Evolutionary conservation across 2,329 filamentous ascomycete species (phyloP).

Genomic region (Moelleriella libera): DNA sequence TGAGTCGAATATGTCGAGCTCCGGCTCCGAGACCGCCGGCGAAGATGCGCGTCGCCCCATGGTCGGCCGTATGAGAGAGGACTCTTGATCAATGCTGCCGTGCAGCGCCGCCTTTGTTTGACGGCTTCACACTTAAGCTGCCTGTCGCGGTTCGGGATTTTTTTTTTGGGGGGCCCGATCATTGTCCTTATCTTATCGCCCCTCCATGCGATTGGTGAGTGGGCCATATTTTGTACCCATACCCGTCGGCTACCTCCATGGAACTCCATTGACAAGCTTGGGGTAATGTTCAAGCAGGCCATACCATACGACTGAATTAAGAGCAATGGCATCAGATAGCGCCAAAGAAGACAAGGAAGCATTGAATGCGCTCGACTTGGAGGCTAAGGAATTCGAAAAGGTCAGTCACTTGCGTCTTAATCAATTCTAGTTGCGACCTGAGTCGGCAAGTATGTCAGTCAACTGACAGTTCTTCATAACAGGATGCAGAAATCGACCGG

Average conservation of each 20-base stretch:
- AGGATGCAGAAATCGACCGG: conserved; percentile 92
- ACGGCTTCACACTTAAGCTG: too few relatives aligned
- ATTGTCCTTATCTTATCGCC: conserved; percentile 23
- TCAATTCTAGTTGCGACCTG: too few relatives aligned
- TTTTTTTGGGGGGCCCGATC: conserved; percentile 16
- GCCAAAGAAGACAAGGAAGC: conserved; percentile 54
- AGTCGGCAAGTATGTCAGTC: too few relatives aligned
- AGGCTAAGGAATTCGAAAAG: conserved; percentile 86
- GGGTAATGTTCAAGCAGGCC: too few relatives aligned
- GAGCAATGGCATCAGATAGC: conserved; percentile 21
- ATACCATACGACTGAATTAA: background rate
- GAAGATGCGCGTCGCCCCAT: conserved; percentile 68
- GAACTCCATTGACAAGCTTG: background rate
- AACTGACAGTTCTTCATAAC: background rate
- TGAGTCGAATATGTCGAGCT: conserved; percentile 76
- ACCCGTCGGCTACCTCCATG: too few relatives aligned
- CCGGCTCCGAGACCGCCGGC: conserved; percentile 74
- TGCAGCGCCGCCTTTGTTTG: too few relatives aligned
- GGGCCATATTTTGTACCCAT: too few relatives aligned
- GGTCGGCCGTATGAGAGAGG: conserved; percentile 1
- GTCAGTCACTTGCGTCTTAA: conserved; percentile 14
- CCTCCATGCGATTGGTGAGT: background rate
- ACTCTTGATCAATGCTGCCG: too few relatives aligned
- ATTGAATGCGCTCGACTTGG: conserved; percentile 66
- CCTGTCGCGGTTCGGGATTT: background rate